Evolutionary conservation across 768 basidiomycete species (phyloP), one percentile per base, ranked within the genome.

Genomic region (Crepidotus variabilis): DNA sequence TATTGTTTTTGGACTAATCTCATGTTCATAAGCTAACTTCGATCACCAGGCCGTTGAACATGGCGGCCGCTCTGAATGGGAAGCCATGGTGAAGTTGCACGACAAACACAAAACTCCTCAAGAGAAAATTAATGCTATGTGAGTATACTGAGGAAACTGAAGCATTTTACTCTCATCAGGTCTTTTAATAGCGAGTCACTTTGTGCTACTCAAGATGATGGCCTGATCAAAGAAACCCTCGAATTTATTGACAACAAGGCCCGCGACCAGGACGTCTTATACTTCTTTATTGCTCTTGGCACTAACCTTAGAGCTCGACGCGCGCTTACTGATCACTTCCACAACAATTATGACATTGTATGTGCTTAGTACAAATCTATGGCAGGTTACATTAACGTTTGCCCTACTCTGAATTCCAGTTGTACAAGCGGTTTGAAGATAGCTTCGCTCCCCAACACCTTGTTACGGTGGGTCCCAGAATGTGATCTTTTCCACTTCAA

Each of bases 61-160:
- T 64, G 92, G 91, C 36, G 91, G 92, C 20, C 71, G 71, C 33
- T 74, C 72, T 22, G 94, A 95, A 65, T 96, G 86, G 63, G 83
- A 90, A 34, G 85, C 86, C 34, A 76, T 88, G 39, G 77, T 85
- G 62, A 75, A 76, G 58, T 78, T 94, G 33, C 85, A 86, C 65
- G 81, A 85, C 62, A 84, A 87, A 55, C 84, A 88, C 13, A 80
- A 81, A 59, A 91, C 90, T 21, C 88, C 94, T 0, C 83, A 86
- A 6, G 79, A 87, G 34, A 83, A 85, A 62, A 81, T 84, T 22
- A 78, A 87, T 43, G 87, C 88, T 13, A 86, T 90, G 86, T 86
- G 67, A 64, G 82, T 69, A 33, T 33, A 2, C 47, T 7, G 22
- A 24, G 39, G 14, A 32, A 43, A 16, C 16, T 22, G n/a, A 32